phyloP scores from a whole-genome alignment of 768 basidiomycete genomes.

The Termitomyces sp. region DNA sequence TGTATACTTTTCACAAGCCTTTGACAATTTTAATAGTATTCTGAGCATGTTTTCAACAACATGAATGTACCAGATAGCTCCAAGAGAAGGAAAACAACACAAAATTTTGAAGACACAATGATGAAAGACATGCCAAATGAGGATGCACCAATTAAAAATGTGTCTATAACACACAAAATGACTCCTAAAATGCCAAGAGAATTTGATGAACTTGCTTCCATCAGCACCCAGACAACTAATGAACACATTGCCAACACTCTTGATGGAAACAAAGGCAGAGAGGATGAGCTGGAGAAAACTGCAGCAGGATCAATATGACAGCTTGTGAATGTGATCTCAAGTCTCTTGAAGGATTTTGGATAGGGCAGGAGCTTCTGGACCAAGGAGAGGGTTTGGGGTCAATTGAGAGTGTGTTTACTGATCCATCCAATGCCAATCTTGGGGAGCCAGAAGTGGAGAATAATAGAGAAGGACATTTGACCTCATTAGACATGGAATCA shows the following conservation, averaged over 20 bases:
- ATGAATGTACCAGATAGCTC: neutral
- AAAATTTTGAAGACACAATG: neutral
- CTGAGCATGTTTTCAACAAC: too few relatives aligned
- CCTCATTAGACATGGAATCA: too few relatives aligned
- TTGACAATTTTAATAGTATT: too few relatives aligned
- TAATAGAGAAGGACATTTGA: neutral
- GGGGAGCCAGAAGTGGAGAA: neutral
- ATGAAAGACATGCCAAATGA: too few relatives aligned
- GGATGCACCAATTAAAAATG: neutral
- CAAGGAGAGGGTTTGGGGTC: neutral
- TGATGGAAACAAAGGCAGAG: neutral
- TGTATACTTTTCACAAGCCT: too few relatives aligned
- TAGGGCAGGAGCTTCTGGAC: neutral
- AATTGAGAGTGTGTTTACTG: neutral
- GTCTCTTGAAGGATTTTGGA: neutral
- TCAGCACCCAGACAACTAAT: neutral
- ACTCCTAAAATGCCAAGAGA: neutral
- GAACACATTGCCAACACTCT: too few relatives aligned
- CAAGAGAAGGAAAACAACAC: neutral
- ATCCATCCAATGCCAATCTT: neutral
- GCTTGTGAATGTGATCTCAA: neutral
- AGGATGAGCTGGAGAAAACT: neutral
- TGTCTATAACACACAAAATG: neutral
- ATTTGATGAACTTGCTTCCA: neutral
- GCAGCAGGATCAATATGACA: neutral